phyloP scores from a whole-genome alignment of 805 yeast genomes.

The Nakazawaea ambrosiae region DNA sequence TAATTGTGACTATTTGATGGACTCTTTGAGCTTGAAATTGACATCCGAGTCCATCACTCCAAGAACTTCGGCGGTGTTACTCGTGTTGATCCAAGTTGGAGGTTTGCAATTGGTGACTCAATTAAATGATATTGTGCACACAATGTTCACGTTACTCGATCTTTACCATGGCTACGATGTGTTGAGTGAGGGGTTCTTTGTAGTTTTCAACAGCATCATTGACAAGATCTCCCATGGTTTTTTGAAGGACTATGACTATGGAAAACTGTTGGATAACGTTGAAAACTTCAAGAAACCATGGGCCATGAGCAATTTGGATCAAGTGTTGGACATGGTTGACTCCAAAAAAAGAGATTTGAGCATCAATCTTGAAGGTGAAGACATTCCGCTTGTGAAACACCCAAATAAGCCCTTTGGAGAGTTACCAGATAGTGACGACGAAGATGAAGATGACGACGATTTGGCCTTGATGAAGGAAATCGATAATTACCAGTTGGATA shows the following conservation, averaged over 20 bases:
- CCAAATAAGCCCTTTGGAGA: constrained; percentile 19
- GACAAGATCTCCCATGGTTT: constrained; percentile 36
- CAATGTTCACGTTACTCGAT: constrained; percentile 74
- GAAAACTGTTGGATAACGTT: constrained; percentile 10
- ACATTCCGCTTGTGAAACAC: constrained; percentile 16
- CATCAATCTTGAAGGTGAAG: constrained; percentile 12
- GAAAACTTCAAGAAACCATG: constrained; percentile 37
- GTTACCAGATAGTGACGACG: constrained; percentile 29
- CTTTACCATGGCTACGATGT: constrained; percentile 75
- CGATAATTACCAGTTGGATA: constrained; percentile 13
- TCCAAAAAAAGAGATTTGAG: constrained; percentile 23
- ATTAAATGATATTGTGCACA: constrained; percentile 64
- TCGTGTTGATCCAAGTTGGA: constrained; percentile 62
- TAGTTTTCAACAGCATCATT: constrained; percentile 57
- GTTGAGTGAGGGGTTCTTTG: constrained; percentile 67
- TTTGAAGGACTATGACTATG: constrained; percentile 22
- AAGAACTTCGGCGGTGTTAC: constrained; percentile 59
- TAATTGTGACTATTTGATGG: constrained; percentile 77
- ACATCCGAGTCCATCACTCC: constrained; percentile 71
- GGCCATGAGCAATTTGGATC: constrained; percentile 44
- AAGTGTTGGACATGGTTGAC: constrained; percentile 37
- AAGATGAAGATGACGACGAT: constrained; percentile 27
- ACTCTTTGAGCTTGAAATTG: constrained; percentile 63
- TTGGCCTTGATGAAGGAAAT: constrained; percentile 15
- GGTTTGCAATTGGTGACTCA: constrained; percentile 61